Conservation (phyloP, 345 rosid genomes). For the Balakata baccata region DNA sequence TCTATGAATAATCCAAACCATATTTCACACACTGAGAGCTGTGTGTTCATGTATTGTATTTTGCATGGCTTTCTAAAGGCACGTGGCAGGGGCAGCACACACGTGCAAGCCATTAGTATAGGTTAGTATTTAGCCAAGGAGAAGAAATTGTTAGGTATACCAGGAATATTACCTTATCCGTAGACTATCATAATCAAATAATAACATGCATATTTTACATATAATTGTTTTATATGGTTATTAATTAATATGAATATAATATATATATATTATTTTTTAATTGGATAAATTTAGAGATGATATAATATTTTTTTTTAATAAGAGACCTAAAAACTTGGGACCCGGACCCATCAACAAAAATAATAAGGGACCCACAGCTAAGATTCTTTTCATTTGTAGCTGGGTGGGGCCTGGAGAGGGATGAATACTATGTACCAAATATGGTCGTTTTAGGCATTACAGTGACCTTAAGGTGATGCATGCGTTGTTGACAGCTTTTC, state of each 20-base stretch:
- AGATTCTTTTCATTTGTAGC: neutral
- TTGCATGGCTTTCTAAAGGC: constrained; percentile 18
- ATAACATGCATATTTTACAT: too few relatives aligned
- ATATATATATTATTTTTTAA: too few relatives aligned
- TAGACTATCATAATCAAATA: too few relatives aligned
- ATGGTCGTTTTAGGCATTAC: constrained; percentile 19
- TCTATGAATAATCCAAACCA: neutral
- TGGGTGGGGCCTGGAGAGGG: neutral
- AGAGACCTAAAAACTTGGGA: too few relatives aligned
- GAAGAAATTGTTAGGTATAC: too few relatives aligned
- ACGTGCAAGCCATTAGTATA: constrained; percentile 5
- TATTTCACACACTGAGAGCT: neutral
- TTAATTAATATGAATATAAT: too few relatives aligned
- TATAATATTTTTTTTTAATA: too few relatives aligned
- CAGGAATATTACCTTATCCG: too few relatives aligned
- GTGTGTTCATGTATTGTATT: neutral
- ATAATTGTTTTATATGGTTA: too few relatives aligned
- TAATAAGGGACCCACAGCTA: neutral
- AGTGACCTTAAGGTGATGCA: constrained; percentile 17
- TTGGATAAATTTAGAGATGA: too few relatives aligned
- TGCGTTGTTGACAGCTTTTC: constrained; percentile 35
- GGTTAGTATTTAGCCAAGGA: too few relatives aligned
- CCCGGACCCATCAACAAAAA: neutral
- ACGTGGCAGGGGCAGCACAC: constrained; percentile 6
- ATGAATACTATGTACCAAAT: neutral